A percentile compares a stretch with the other conserved stretches of the same genome.
phyloP scores from a whole-genome alignment of 2,329 filamentous ascomycete genomes.

The Talaromyces marneffei region DNA sequence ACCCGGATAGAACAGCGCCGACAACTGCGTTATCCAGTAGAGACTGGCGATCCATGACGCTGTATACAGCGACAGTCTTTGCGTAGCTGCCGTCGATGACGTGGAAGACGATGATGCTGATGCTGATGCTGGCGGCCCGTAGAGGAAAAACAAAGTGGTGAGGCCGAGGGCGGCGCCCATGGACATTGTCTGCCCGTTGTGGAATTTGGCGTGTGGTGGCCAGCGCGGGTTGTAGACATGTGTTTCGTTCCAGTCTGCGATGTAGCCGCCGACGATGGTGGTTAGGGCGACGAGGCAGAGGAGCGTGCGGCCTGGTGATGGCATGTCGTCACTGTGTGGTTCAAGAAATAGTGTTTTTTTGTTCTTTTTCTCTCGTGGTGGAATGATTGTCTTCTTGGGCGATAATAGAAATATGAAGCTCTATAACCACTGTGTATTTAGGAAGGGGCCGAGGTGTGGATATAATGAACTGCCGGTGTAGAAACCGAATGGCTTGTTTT shows the following conservation, averaged over 20 bases:
- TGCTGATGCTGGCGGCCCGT: slow-evolving; percentile 19
- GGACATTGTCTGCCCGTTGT: slow-evolving; percentile 50
- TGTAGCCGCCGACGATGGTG: slow-evolving; percentile 20
- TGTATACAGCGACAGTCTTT: slow-evolving; percentile 18
- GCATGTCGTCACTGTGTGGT: background rate
- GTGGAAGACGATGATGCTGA: too few species aligned
- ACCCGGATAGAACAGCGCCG: slow-evolving; percentile 45
- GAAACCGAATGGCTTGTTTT: too few species aligned
- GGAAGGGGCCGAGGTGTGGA: too few species aligned
- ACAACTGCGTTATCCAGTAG: slow-evolving; percentile 42
- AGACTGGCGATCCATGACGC: slow-evolving; percentile 38
- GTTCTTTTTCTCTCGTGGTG: background rate
- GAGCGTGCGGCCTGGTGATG: slow-evolving; percentile 8
- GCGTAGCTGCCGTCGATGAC: background rate
- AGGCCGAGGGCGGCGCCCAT: slow-evolving; percentile 39
- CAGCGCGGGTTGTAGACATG: slow-evolving; percentile 46
- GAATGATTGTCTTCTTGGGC: too few species aligned
- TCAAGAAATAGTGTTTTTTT: too few species aligned
- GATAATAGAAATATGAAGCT: too few species aligned
- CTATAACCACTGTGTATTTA: too few species aligned
- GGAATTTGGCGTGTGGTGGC: slow-evolving; percentile 49
- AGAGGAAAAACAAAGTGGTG: slow-evolving; percentile 35
- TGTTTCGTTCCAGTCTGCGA: slow-evolving; percentile 39
- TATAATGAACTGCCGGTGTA: too few species aligned
- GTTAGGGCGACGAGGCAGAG: slow-evolving; percentile 17